Evolutionary conservation across 2,329 filamentous ascomycete genomes (phyloP), one percentile per base, ranked within the genome.

Genomic region (Fusarium annulatum): DNA sequence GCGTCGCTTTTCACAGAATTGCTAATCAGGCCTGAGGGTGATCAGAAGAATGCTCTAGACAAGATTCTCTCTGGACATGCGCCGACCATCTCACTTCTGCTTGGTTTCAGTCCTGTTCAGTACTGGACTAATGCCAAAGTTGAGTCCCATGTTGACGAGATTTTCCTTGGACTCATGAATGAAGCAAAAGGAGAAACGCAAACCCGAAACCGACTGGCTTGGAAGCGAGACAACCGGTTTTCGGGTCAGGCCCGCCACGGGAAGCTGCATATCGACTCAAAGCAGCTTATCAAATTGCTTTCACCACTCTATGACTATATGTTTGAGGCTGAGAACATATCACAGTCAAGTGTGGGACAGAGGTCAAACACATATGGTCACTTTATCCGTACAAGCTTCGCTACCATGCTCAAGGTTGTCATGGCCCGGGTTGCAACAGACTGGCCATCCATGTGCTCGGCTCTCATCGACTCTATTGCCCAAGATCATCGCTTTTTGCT

Each of bases 1-100:
- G 85, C 89, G 9, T 84, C 84, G 1, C 62, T 91, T 1, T 86
- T 85, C 68, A 89, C 84, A 0, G 86, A 90, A 64, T 76, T 82
- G 14, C 76, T 88, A 15, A 51, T 85, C 21, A 81, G 81, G n/a
- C 77, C 67, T 23, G 69, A 71, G 36, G 72, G 61, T 5, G 69
- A 76, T 12, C 70, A 76, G 19, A 70, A 79, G 43, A 60, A 77
- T 26, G 76, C 79, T 11, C 79, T 87, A 21, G 79, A 85, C 18
- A 77, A 77, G 7, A 72, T 88, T 12, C 82, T 91, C 2, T 83
- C 83, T 48, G 86, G 85, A 1, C 81, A 88, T 65, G 81, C 85
- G 1, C 77, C 82, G 0, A 86, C 85, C 0, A 75, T 89, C 9
- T 84, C 86, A 5, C 71, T 87, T 11, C 77, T 91, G 0, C 77